phyloP scores from a whole-genome alignment of 108 stramenopile species.

The Cyclostephanos tholiformis region DNA sequence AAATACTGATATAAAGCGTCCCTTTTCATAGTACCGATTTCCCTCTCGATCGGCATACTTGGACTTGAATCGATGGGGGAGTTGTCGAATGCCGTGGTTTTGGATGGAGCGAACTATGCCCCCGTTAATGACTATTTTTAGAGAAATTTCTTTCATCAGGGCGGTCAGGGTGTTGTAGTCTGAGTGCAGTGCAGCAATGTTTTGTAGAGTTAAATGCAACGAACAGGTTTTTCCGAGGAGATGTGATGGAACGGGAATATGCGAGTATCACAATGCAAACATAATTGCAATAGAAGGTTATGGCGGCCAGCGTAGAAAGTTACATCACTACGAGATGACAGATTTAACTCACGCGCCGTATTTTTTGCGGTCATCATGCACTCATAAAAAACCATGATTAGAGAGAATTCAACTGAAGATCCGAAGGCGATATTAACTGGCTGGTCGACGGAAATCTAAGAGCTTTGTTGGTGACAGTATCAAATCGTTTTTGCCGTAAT shows the following conservation, averaged over 20 bases:
- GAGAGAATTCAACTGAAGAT: neutral
- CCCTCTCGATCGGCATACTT: constrained; percentile 77
- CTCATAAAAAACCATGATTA: constrained; percentile 83
- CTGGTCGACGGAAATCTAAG: too few species aligned
- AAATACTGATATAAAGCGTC: constrained; percentile 80
- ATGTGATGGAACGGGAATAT: neutral
- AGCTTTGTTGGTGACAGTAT: too few species aligned
- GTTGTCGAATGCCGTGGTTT: constrained; percentile 85
- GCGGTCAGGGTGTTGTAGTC: constrained; percentile 67
- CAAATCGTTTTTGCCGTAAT: too few species aligned
- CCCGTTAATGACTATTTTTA: constrained; percentile 77
- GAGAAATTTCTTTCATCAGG: constrained; percentile 70
- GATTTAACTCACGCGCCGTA: constrained; percentile 68
- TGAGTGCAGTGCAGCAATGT: constrained; percentile 14
- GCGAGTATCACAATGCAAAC: neutral
- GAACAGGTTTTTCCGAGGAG: neutral
- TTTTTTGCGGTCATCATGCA: constrained; percentile 80
- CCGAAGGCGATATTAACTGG: too few species aligned
- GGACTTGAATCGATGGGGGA: constrained; percentile 85
- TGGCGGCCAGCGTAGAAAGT: neutral
- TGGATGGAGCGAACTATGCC: constrained; percentile 86
- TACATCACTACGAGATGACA: neutral
- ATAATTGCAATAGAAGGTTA: neutral
- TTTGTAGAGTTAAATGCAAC: too few species aligned
- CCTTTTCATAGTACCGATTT: constrained; percentile 83